Conservation (phyloP, 2,329 filamentous ascomycete species). For the Clonostachys solani region DNA sequence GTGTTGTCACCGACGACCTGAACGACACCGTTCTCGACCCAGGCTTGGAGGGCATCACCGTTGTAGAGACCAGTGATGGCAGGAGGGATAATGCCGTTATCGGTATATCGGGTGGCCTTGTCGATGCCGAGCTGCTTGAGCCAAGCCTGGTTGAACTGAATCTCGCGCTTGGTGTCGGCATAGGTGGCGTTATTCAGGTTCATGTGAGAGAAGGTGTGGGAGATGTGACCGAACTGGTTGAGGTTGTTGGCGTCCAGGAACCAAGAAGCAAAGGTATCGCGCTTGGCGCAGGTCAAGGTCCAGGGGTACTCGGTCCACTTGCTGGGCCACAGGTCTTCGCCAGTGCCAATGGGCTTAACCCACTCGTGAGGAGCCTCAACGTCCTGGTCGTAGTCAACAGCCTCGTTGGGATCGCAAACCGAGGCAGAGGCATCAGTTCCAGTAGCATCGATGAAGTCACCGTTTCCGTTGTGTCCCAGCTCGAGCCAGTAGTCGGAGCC, state of each 20-base stretch:
- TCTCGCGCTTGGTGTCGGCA: constrained; percentile 49
- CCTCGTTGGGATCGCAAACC: constrained; percentile 30
- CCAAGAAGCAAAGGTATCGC: constrained; percentile 48
- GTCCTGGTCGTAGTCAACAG: constrained; percentile 39
- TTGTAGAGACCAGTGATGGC: constrained; percentile 62
- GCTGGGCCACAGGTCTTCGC: constrained; percentile 41
- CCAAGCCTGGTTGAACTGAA: constrained; percentile 57
- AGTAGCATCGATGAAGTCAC: constrained; percentile 46
- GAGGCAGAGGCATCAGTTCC: constrained; percentile 31
- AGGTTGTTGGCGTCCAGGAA: constrained; percentile 40
- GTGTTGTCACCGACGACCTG: constrained; percentile 63
- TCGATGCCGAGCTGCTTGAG: constrained; percentile 46
- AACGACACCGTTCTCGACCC: constrained; percentile 53
- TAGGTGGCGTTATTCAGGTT: constrained; percentile 58
- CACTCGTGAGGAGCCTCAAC: constrained; percentile 39
- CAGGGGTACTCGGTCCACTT: constrained; percentile 46
- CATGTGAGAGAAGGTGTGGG: constrained; percentile 58
- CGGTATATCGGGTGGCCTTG: constrained; percentile 39
- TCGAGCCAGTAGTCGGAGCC: constrained; percentile 50
- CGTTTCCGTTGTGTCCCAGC: constrained; percentile 46
- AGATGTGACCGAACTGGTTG: constrained; percentile 52
- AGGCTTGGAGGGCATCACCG: constrained; percentile 54
- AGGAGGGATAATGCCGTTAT: constrained; percentile 54
- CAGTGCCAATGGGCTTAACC: constrained; percentile 42
- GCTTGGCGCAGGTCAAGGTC: constrained; percentile 40